Percentiles rank a stretch among this genome's conserved stretches.
These are phyloP conservation scores for Zopfia rhizophila DNA, from an alignment of 2,329 filamentous ascomycete genomes.

Conservation along the genomic window DNA sequence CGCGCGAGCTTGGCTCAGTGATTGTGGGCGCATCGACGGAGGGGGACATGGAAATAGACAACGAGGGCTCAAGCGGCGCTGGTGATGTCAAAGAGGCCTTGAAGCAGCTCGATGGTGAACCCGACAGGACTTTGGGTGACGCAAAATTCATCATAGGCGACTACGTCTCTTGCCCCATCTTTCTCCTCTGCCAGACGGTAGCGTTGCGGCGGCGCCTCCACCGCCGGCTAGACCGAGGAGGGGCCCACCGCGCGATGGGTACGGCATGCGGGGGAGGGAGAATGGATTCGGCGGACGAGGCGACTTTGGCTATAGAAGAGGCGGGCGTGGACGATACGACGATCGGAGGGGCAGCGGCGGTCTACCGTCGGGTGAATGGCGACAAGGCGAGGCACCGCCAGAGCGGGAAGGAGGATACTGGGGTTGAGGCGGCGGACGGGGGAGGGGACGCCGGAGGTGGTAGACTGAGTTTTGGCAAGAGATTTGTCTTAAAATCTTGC, in stretches of 20 bases:
- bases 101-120: slow-evolving; percentile 63
- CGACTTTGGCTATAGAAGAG: slow-evolving; percentile 36
- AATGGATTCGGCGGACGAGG: slow-evolving; percentile 22
- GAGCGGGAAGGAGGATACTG: slow-evolving; percentile 45
- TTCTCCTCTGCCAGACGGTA: slow-evolving; percentile 76
- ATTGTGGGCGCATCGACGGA: slow-evolving; percentile 69
- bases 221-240: slow-evolving; percentile 39
- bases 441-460: slow-evolving; percentile 10
- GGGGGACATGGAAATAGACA: neutral
- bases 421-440: slow-evolving; percentile 46
- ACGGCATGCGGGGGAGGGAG: slow-evolving; percentile 20
- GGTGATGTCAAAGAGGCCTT: slow-evolving; percentile 32
- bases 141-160: slow-evolving; percentile 85
- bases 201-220: slow-evolving; percentile 70
- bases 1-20: slow-evolving; percentile 82
- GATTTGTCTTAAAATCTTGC: too few relatives aligned
- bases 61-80: neutral
- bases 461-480: too few relatives aligned
- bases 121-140: slow-evolving; percentile 76
- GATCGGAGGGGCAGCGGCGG: slow-evolving; percentile 51
- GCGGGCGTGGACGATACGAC: slow-evolving; percentile 37
- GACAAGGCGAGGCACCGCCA: slow-evolving; percentile 68
- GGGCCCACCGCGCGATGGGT: slow-evolving; percentile 12
- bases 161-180: slow-evolving; percentile 80
- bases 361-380: slow-evolving; percentile 68